Evolutionary conservation across 108 stramenopile species (phyloP).

Genomic region (Skeletonema costatum): DNA sequence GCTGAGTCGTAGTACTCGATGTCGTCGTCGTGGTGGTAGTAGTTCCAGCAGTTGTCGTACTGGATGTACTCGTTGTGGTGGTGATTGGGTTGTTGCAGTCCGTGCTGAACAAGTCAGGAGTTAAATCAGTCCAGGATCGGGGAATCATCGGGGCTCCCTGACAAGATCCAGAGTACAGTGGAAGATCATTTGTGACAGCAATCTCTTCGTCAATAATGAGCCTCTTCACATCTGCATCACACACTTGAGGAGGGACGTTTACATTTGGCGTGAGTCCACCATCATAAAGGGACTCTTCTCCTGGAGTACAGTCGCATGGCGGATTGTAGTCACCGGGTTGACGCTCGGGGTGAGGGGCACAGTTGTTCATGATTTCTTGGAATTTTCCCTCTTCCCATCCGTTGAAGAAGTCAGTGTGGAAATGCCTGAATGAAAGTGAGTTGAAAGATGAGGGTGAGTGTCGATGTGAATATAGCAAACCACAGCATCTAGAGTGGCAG

Average conservation of each 20-base stretch:
- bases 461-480: no score
- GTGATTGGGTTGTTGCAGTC: constrained; percentile 7
- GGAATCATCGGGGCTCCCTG: constrained; percentile 1
- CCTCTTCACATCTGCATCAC: constrained; percentile 27
- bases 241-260: constrained; percentile 5
- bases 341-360: constrained; percentile 3
- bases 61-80: background rate
- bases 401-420: constrained; percentile 24
- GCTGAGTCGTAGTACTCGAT: background rate
- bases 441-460: no score
- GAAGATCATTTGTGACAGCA: background rate
- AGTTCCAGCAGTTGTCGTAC: background rate
- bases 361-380: constrained; percentile 35
- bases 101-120: constrained; percentile 14
- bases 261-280: constrained; percentile 17
- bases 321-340: constrained; percentile 29
- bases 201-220: constrained; percentile 34
- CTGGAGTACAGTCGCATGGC: constrained; percentile 20
- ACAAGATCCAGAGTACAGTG: constrained; percentile 1
- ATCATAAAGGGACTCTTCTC: constrained; percentile 7
- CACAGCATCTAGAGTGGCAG: no score
- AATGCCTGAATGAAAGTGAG: background rate
- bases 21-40: background rate
- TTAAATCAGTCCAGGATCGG: background rate
- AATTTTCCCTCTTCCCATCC: constrained; percentile 35